Conservation (phyloP, 1,139 yeast species). For the Hyphopichia khmerensis region DNA sequence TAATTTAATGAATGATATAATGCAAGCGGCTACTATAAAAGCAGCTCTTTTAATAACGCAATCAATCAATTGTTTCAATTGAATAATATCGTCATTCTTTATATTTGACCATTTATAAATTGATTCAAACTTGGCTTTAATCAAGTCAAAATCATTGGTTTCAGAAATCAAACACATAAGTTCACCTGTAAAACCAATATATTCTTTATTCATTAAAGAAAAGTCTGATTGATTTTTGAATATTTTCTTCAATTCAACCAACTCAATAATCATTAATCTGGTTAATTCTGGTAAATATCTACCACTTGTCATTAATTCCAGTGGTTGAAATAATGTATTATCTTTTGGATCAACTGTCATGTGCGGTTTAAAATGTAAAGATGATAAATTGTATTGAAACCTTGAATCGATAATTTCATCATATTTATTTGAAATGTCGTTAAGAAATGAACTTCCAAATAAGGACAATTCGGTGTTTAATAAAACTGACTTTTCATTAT, state of each 20-base stretch:
- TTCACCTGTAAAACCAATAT: conserved; percentile 43
- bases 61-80: conserved; percentile 26
- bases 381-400: conserved; percentile 19
- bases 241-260: conserved; percentile 29
- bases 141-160: conserved; percentile 18
- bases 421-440: conserved; percentile 32
- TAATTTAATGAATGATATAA: conserved; percentile 37
- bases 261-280: conserved; percentile 39
- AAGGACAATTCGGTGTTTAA: conserved; percentile 43
- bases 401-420: conserved; percentile 37
- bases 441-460: conserved; percentile 35
- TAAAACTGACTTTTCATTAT: conserved; percentile 20
- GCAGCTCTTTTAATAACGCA: conserved; percentile 40
- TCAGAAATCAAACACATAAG: conserved; percentile 40
- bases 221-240: conserved; percentile 19
- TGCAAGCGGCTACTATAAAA: conserved; percentile 36
- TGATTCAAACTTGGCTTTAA: conserved; percentile 19
- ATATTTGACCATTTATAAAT: conserved; percentile 25
- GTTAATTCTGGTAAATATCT: conserved; percentile 56
- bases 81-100: conserved; percentile 22
- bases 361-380: conserved; percentile 30
- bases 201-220: conserved; percentile 11
- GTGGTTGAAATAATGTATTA: conserved; percentile 49
- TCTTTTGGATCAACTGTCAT: conserved; percentile 30
- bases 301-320: conserved; percentile 55